Evolutionary conservation across 768 basidiomycete species (phyloP).

Genomic region (Mycena olivaceomarginata): DNA sequence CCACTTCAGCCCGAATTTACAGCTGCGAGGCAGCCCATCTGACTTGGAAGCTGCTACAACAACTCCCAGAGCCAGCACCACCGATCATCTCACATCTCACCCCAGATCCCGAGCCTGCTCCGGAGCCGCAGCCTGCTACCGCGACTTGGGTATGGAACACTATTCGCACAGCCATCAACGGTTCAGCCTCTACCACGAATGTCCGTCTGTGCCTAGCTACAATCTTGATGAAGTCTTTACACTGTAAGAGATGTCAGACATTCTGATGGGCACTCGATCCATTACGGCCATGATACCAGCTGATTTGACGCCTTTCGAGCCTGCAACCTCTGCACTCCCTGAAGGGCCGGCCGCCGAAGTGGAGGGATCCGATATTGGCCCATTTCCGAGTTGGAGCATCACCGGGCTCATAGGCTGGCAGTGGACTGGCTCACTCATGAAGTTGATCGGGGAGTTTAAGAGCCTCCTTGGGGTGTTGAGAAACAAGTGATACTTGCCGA

Average conservation of each 20-base stretch:
- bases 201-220: conserved; percentile 37
- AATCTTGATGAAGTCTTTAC: conserved; percentile 40
- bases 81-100: neutral
- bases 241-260: conserved; percentile 8
- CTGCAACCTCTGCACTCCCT: no score
- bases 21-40: conserved; percentile 19
- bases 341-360: no score
- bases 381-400: no score
- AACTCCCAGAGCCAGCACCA: conserved; percentile 35
- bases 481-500: neutral
- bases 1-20: neutral
- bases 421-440: conserved; percentile 1
- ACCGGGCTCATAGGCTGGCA: no score
- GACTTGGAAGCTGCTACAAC: conserved; percentile 46
- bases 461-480: neutral
- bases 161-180: conserved; percentile 37
- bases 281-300: conserved; percentile 15
- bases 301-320: neutral
- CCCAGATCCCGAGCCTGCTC: neutral
- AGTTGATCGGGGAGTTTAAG: neutral
- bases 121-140: neutral
- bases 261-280: neutral
- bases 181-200: conserved; percentile 41
- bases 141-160: conserved; percentile 19
- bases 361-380: no score